phyloP scores from a whole-genome alignment of 805 yeast genomes.

The Wickerhamomyces bisporus region DNA sequence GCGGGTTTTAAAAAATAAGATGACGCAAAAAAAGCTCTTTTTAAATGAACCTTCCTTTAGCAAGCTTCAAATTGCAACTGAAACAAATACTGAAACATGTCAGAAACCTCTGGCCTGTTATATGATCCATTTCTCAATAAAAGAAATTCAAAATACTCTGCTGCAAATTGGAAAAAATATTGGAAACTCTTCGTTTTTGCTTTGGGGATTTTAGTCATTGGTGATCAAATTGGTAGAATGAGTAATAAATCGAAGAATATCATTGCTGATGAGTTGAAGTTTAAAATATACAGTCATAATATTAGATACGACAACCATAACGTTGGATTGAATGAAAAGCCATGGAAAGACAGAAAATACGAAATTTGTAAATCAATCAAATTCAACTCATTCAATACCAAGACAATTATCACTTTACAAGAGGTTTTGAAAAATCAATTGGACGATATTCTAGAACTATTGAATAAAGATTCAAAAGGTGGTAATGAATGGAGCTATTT shows the following conservation, averaged over 20 bases:
- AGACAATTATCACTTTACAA: constrained; percentile 41
- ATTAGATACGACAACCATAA: constrained; percentile 38
- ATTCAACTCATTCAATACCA: constrained; percentile 28
- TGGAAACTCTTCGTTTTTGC: neutral
- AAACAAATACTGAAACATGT: neutral
- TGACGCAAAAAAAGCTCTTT: too few relatives aligned
- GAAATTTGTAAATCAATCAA: constrained; percentile 36
- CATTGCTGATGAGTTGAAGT: neutral
- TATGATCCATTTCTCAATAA: neutral
- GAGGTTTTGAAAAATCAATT: constrained; percentile 45
- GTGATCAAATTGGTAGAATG: neutral
- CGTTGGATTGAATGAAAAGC: constrained; percentile 34
- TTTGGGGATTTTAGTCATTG: neutral
- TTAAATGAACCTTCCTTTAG: too few relatives aligned
- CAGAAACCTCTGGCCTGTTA: neutral
- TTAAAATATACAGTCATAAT: constrained; percentile 36
- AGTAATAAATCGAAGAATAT: neutral
- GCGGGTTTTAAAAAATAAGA: too few relatives aligned
- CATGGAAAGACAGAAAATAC: constrained; percentile 39
- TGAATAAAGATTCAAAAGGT: constrained; percentile 23
- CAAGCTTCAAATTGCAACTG: too few relatives aligned
- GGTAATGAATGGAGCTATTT: constrained; percentile 36
- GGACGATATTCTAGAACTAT: constrained; percentile 32
- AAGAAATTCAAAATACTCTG: neutral
- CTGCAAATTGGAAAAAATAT: neutral